phyloP scores from a whole-genome alignment of 192 early-diverging fungal species.

The Coemansia sp. region DNA sequence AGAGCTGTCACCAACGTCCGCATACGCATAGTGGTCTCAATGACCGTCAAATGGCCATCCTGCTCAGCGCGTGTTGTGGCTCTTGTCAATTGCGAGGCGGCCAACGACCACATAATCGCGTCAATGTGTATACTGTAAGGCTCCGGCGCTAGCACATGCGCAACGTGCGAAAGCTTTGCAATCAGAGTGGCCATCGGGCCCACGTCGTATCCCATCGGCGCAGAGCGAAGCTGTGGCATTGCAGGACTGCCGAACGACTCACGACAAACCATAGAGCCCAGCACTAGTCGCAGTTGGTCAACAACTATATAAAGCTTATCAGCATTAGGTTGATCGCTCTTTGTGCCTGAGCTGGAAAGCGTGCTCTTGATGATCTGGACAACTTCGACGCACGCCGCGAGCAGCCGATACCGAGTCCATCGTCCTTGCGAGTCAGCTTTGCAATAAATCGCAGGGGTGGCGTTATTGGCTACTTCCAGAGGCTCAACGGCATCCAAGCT shows the following conservation, averaged over 20 bases:
- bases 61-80: slow-evolving; percentile 12
- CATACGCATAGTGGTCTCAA: not conserved
- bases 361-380: not conserved
- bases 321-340: not conserved
- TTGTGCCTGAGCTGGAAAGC: not conserved
- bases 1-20: not conserved
- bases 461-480: not conserved
- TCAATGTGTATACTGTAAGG: not conserved
- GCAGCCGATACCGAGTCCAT: slow-evolving; percentile 8
- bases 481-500: slow-evolving; percentile 7
- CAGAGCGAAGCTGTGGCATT: not conserved
- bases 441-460: not conserved
- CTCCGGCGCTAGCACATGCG: not conserved
- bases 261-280: slow-evolving; percentile 14
- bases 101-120: slow-evolving; percentile 5
- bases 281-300: slow-evolving; percentile 15
- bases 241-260: not conserved
- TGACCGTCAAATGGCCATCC: not conserved
- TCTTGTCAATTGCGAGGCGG: slow-evolving; percentile 3
- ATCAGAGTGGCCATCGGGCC: not conserved
- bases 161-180: not conserved
- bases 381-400: slow-evolving; percentile 10
- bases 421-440: slow-evolving; percentile 20
- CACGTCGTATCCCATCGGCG: not conserved
- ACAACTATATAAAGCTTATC: slow-evolving; percentile 2